A percentile compares a stretch with the other conserved stretches of the same genome.
These are phyloP conservation scores for Syzygium syzygioides DNA, from an alignment of 441 rosid genomes.

Conservation along the genomic window DNA sequence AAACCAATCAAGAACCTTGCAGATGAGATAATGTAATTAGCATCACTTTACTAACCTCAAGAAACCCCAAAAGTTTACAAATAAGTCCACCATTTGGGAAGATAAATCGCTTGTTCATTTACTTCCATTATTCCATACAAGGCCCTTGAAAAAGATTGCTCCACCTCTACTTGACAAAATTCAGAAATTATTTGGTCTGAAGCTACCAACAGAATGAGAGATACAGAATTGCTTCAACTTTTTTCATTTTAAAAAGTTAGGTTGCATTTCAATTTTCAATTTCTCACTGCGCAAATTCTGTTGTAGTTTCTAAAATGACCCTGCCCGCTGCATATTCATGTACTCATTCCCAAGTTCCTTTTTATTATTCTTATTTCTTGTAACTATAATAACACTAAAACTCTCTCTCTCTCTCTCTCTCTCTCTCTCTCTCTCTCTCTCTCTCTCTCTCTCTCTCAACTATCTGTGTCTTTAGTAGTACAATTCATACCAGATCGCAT, in stretches of 20 bases:
- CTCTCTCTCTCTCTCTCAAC: not conserved
- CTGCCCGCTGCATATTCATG: too few relatives aligned
- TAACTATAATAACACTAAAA: not conserved
- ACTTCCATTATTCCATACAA: not conserved
- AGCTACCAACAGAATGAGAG: not conserved
- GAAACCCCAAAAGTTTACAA: not conserved
- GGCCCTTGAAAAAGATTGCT: not conserved
- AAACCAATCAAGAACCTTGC: conserved; percentile 70
- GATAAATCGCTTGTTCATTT: not conserved
- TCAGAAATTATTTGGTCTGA: not conserved
- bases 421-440: too few relatives aligned
- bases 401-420: not conserved
- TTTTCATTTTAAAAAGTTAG: not conserved
- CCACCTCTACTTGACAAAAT: not conserved
- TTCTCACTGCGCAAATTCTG: not conserved
- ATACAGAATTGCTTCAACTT: not conserved
- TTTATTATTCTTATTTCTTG: not conserved
- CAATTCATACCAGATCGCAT: not conserved
- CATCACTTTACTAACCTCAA: not conserved
- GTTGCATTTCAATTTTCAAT: not conserved
- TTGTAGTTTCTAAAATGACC: not conserved
- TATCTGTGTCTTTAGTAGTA: not conserved
- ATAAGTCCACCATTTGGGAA: not conserved
- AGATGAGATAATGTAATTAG: not conserved
- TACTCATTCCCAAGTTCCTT: not conserved